These are phyloP conservation scores for Cephalotrichum gorgonifer DNA, from an alignment of 2,329 filamentous ascomycete genomes.

Conservation along the genomic window DNA sequence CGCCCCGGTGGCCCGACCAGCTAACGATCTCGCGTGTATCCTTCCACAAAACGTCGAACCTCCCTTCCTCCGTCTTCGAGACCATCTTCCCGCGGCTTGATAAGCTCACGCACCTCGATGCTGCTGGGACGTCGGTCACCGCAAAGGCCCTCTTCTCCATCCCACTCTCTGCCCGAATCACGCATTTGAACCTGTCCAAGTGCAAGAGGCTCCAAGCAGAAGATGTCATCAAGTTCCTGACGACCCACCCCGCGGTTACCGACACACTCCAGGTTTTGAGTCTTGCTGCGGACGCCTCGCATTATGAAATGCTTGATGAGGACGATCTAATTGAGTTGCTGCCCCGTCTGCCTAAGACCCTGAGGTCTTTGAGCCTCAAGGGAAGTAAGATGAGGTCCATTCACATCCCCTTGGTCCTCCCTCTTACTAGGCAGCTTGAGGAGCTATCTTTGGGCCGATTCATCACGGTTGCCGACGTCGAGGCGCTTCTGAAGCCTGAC, in stretches of 20 bases:
- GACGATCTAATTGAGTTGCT: conserved; percentile 56
- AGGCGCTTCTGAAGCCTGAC: conserved; percentile 49
- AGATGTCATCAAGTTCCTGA: conserved; percentile 59
- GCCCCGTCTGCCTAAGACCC: conserved; percentile 51
- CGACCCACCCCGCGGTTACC: conserved; percentile 58
- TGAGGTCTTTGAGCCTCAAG: conserved; percentile 66
- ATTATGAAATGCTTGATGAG: conserved; percentile 59
- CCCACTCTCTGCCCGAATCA: conserved; percentile 60
- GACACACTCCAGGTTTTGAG: conserved; percentile 60
- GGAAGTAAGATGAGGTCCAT: conserved; percentile 58
- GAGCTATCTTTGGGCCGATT: conserved; percentile 65
- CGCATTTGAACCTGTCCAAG: conserved; percentile 68
- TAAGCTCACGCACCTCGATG: conserved; percentile 65
- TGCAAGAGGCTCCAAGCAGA: conserved; percentile 60
- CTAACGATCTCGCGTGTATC: conserved; percentile 58
- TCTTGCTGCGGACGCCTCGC: conserved; percentile 60
- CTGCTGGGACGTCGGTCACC: conserved; percentile 69
- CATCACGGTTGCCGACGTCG: conserved; percentile 54
- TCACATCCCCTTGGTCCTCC: conserved; percentile 54
- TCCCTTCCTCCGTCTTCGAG: conserved; percentile 58
- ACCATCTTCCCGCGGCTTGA: conserved; percentile 59
- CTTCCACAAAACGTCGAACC: conserved; percentile 67
- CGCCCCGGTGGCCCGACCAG: conserved; percentile 38
- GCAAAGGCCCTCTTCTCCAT: conserved; percentile 61
- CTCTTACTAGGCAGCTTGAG: conserved; percentile 59